Percentiles rank a stretch among this genome's conserved stretches.
phyloP scores from a whole-genome alignment of 805 yeast species.

The Komagataella pastoris region DNA sequence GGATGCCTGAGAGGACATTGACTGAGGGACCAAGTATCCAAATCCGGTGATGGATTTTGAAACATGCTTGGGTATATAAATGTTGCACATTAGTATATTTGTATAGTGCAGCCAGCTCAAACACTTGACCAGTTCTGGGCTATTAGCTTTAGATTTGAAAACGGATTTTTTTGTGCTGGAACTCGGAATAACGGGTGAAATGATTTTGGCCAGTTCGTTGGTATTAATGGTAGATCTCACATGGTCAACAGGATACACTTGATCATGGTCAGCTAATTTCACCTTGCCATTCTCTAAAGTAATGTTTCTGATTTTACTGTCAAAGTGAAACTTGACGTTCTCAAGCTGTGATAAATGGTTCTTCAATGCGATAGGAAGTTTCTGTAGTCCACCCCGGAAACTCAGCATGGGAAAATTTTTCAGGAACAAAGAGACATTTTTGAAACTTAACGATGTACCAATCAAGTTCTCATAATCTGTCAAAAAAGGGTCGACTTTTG shows the following conservation, averaged over 20 bases:
- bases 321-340: slow-evolving; percentile 24
- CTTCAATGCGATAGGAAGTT: slow-evolving; percentile 27
- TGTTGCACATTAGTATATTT: slow-evolving; percentile 52
- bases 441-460: slow-evolving; percentile 25
- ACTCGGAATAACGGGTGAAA: slow-evolving; percentile 6
- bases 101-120: slow-evolving; percentile 22
- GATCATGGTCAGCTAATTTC: slow-evolving; percentile 5
- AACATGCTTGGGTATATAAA: slow-evolving; percentile 35
- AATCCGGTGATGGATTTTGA: slow-evolving; percentile 46
- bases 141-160: neutral
- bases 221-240: slow-evolving; percentile 47
- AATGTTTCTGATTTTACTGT: slow-evolving; percentile 4
- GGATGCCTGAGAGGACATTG: slow-evolving; percentile 31
- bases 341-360: slow-evolving; percentile 16
- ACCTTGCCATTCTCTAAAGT: slow-evolving; percentile 8
- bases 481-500: slow-evolving; percentile 16
- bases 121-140: slow-evolving; percentile 4
- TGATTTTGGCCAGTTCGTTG: slow-evolving; percentile 20
- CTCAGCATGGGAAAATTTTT: slow-evolving; percentile 50
- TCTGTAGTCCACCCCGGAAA: slow-evolving; percentile 39
- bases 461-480: slow-evolving; percentile 24
- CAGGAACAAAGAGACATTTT: slow-evolving; percentile 21
- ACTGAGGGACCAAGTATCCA: slow-evolving; percentile 75
- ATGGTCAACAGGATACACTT: slow-evolving; percentile 28
- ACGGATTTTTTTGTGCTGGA: neutral